These are phyloP conservation scores for Rhypophila decipiens DNA, from an alignment of 495 filamentous ascomycete genomes.

Conservation along the genomic window DNA sequence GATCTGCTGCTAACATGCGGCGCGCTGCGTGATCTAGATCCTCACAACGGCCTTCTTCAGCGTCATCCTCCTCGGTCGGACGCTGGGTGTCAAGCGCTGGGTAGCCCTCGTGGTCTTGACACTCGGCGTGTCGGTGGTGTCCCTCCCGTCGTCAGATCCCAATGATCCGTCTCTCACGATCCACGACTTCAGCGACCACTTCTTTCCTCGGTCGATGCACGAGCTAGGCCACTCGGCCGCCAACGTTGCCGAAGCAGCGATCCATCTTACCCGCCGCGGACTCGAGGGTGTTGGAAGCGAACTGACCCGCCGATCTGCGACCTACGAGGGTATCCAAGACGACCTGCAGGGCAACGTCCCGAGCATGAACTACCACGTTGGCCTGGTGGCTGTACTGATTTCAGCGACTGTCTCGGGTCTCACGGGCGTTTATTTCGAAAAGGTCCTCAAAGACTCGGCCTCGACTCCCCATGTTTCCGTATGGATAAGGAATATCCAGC, in stretches of 20 bases:
- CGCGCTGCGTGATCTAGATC: constrained; percentile 47
- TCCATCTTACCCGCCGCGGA: constrained; percentile 42
- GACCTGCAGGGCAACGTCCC: constrained; percentile 63
- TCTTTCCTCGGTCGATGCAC: constrained; percentile 68
- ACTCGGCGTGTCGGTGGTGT: constrained; percentile 79
- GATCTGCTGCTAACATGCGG: constrained; percentile 1
- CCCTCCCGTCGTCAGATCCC: constrained; percentile 57
- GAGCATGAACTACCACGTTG: constrained; percentile 66
- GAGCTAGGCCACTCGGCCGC: constrained; percentile 47
- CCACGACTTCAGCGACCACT: constrained; percentile 52
- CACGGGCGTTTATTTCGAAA: constrained; percentile 91
- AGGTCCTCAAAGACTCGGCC: constrained; percentile 83
- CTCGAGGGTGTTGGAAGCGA: constrained; percentile 38
- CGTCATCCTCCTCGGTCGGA: constrained; percentile 64
- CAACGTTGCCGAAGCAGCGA: constrained; percentile 38
- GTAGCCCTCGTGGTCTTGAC: constrained; percentile 71
- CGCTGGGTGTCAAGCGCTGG: constrained; percentile 68
- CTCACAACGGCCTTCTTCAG: constrained; percentile 87
- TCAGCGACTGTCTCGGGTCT: constrained; percentile 74
- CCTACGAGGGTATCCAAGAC: constrained; percentile 87
- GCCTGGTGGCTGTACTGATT: constrained; percentile 68
- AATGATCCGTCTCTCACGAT: constrained; percentile 39
- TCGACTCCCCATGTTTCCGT: constrained; percentile 60
- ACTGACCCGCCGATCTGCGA: constrained; percentile 74
- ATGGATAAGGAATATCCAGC: constrained; percentile 91